Evolutionary conservation across 305 asterid species (phyloP).

Genomic region (Fraxinus baroniana): DNA sequence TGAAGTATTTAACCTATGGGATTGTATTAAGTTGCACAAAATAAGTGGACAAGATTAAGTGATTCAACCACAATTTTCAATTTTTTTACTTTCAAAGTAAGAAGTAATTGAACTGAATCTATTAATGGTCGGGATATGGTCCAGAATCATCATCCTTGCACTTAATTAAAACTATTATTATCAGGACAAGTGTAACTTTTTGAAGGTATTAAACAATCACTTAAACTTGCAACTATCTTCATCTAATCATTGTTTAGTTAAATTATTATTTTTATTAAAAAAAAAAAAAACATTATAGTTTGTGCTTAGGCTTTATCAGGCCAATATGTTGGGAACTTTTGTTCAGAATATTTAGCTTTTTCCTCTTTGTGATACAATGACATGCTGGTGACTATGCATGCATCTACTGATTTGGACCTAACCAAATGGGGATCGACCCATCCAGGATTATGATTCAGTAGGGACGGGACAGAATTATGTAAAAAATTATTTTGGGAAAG

Average conservation of each 20-base stretch:
- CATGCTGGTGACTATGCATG: constrained; percentile 5
- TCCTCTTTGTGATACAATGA: neutral
- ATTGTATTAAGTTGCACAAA: neutral
- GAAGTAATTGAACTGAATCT: neutral
- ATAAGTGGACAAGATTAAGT: neutral
- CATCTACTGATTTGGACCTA: neutral
- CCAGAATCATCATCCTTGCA: neutral
- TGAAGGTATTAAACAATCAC: neutral
- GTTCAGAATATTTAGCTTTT: neutral
- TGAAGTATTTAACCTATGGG: too few species aligned
- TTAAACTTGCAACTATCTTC: neutral
- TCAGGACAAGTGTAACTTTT: neutral
- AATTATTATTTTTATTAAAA: neutral
- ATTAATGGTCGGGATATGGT: neutral
- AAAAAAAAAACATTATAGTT: neutral
- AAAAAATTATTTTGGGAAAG: too few species aligned
- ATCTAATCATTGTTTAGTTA: neutral
- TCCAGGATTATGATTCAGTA: too few species aligned
- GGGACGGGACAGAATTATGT: too few species aligned
- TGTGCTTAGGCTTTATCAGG: neutral
- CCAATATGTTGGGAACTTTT: neutral
- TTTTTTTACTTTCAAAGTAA: neutral
- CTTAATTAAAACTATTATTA: neutral
- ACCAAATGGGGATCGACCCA: neutral
- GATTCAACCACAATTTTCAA: neutral